Evolutionary conservation across 1,139 yeast species (phyloP), one percentile per base, ranked within the genome.

Genomic region (Candida pseudoviswanathii): DNA sequence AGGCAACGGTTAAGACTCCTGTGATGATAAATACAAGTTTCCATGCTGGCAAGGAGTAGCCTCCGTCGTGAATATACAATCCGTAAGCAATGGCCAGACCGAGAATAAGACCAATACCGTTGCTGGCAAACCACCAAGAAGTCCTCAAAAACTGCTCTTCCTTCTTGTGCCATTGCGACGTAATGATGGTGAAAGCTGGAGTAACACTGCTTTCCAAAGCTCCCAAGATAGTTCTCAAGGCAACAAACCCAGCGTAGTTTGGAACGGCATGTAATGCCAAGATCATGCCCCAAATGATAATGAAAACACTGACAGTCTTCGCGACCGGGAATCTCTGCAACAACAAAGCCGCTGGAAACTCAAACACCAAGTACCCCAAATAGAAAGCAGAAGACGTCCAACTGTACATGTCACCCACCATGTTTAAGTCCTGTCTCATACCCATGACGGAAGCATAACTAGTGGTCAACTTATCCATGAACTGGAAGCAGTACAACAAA

Each of bases 361-460:
- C 81, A 60, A 78, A 79, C 16, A 63, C 63, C 43, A 81, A 60
- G 50, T 78, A 80, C 22, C 85, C 85, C 41, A 80, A 59, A 58
- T 82, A 82, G 53, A 82, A 82, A 0, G 82, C 73, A 9, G 82
- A 69, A 33, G 83, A 85, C 11, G 76, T 74, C 85, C 85, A 82
- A 5, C 82, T 68, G 59, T 82, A 82, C 66, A 70, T 71, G 45
- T 71, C 64, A 30, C 84, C 84, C 16, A 57, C 60, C 86, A 82
- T 80, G 5, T 73, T 54, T 50, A 80, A 65, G 50, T 75, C 81
- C 3, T 59, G 61, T 53, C 78, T 65, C 37, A 85, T 69, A 1
- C 88, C 89, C 70, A 84, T 72, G 47, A 85, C 75, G 1, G 89
- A 76, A 4, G 89, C 88, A 51, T 77, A 78, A 21, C 84, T 71